Percentiles rank a stretch among this genome's conserved stretches.
Evolutionary conservation across 805 yeast genomes (phyloP).

Genomic region (Kockiozyma suomiensis): DNA sequence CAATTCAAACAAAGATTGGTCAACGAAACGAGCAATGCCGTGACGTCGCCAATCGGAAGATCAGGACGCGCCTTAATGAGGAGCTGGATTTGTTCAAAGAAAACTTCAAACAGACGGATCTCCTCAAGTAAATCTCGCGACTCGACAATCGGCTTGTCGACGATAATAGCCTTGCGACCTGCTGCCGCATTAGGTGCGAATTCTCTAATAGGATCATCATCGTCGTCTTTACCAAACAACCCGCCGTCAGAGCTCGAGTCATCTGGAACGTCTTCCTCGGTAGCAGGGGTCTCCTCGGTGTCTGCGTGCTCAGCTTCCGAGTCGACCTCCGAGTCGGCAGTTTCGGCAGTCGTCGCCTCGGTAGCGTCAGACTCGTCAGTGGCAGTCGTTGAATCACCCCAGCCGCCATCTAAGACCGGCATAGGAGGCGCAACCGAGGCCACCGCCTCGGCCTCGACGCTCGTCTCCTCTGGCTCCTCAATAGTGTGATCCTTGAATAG

Average conservation of each 20-base stretch:
- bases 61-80: constrained; percentile 63
- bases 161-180: neutral
- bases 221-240: constrained; percentile 25
- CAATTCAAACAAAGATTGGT: constrained; percentile 64
- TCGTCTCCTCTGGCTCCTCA: constrained; percentile 22
- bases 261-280: neutral
- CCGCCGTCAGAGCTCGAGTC: constrained; percentile 13
- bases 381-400: constrained; percentile 28
- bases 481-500: constrained; percentile 28
- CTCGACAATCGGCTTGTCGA: constrained; percentile 16
- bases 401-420: constrained; percentile 32
- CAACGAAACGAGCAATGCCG: constrained; percentile 66
- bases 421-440: constrained; percentile 19
- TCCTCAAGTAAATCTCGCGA: constrained; percentile 33
- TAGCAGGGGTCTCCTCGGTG: constrained; percentile 2
- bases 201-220: constrained; percentile 12
- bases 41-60: constrained; percentile 65
- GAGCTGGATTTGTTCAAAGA: constrained; percentile 65
- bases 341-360: constrained; percentile 7
- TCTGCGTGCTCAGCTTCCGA: constrained; percentile 34
- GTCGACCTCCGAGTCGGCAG: constrained; percentile 27
- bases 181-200: constrained; percentile 7
- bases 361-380: constrained; percentile 11
- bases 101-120: constrained; percentile 57
- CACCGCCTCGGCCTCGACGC: constrained; percentile 1